Conservation (phyloP, 2,329 filamentous ascomycete species). For the Beauveria asiatica region DNA sequence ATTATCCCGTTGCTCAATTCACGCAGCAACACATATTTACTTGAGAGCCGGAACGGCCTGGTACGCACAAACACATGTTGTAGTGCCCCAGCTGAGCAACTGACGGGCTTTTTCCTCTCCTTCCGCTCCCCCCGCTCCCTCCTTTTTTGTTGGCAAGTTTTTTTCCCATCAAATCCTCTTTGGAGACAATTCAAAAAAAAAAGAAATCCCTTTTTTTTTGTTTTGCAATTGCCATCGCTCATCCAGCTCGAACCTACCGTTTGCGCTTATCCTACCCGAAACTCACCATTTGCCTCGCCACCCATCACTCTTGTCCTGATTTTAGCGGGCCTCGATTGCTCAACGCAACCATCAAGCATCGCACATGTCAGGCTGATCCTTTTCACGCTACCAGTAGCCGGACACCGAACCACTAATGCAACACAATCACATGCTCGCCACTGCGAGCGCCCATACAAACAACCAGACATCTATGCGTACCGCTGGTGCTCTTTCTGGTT, state of each 20-base stretch:
- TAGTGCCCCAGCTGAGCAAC: not conserved
- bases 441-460: constrained; percentile 10
- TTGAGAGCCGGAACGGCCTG: not conserved
- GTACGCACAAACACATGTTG: not conserved
- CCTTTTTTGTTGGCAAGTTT: not conserved
- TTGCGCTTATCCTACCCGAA: not conserved
- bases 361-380: constrained; percentile 9
- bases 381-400: not conserved
- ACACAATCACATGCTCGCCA: constrained; percentile 19
- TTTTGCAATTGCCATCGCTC: no score
- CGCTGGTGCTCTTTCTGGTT: not conserved
- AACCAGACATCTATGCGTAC: not conserved
- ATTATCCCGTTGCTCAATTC: no score
- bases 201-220: no score
- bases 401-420: not conserved
- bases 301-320: not conserved
- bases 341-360: not conserved
- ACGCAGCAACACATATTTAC: not conserved
- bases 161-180: not conserved
- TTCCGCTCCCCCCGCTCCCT: not conserved
- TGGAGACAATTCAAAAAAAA: no score
- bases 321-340: constrained; percentile 2
- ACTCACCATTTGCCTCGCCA: not conserved
- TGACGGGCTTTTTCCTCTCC: not conserved
- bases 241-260: no score